Conservation (phyloP, 1,284 basidiomycete species). For the Trametes polyzona region DNA sequence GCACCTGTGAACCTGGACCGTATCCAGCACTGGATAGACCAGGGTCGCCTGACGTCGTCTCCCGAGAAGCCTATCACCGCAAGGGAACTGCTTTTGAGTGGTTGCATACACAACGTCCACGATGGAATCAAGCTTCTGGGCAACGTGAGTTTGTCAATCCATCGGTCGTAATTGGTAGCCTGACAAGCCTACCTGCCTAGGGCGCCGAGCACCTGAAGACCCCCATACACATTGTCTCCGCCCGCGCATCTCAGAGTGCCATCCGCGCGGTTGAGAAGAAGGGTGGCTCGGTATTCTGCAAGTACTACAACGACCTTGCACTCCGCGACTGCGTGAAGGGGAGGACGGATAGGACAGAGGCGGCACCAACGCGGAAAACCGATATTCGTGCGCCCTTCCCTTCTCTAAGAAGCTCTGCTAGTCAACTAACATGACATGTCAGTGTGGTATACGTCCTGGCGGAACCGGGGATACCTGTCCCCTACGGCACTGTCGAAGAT, state of each 20-base stretch:
- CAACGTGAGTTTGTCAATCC: slow-evolving; percentile 54
- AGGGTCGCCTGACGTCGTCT: slow-evolving; percentile 79
- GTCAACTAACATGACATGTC: slow-evolving; percentile 1
- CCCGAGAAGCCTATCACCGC: slow-evolving; percentile 89
- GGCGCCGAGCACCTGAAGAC: slow-evolving; percentile 71
- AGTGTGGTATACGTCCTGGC: slow-evolving; percentile 81
- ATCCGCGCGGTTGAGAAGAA: slow-evolving; percentile 82
- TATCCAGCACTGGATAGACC: slow-evolving; percentile 90
- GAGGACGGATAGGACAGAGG: slow-evolving; percentile 66
- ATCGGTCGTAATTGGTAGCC: neutral
- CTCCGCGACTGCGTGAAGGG: slow-evolving; percentile 83
- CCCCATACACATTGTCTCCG: slow-evolving; percentile 82
- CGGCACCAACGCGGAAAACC: slow-evolving; percentile 81
- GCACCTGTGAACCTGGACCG: slow-evolving; percentile 88
- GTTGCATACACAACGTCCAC: slow-evolving; percentile 87
- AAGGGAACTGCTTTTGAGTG: slow-evolving; percentile 80
- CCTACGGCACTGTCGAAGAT: slow-evolving; percentile 56
- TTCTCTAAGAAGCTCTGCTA: neutral
- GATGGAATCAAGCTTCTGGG: slow-evolving; percentile 93
- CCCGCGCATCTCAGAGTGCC: slow-evolving; percentile 86
- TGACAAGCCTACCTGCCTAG: slow-evolving; percentile 40
- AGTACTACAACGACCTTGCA: slow-evolving; percentile 90
- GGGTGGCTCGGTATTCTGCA: slow-evolving; percentile 87
- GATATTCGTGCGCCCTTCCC: slow-evolving; percentile 74
- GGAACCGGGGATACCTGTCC: slow-evolving; percentile 76